phyloP scores from a whole-genome alignment of 352 stramenopile genomes.

The Globisporangium perplexum region DNA sequence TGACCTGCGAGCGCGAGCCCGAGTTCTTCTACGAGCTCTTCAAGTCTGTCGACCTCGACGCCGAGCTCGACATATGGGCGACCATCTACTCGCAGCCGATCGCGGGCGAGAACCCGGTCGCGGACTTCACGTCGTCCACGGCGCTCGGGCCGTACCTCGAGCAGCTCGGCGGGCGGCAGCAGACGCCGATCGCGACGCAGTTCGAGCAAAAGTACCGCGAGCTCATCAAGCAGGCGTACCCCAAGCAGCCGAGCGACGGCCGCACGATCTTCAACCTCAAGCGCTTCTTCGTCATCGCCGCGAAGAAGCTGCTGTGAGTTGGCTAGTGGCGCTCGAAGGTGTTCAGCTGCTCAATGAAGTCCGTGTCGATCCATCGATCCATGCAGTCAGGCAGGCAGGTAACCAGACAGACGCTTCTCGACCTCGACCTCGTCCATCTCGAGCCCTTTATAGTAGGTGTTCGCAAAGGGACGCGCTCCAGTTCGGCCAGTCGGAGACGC shows the following conservation, averaged over 20 bases:
- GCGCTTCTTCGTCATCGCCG: conserved; percentile 63
- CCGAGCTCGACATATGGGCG: conserved; percentile 56
- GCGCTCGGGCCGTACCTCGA: conserved; percentile 56
- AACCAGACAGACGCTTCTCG: too few relatives aligned
- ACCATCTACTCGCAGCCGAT: conserved; percentile 60
- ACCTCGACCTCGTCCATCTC: too few relatives aligned
- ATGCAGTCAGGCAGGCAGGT: too few relatives aligned
- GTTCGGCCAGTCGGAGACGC: too few relatives aligned
- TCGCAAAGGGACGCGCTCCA: too few relatives aligned
- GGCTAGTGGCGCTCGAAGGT: too few relatives aligned
- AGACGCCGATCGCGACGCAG: conserved; percentile 13
- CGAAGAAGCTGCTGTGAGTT: conserved; percentile 17
- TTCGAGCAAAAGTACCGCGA: conserved; percentile 58
- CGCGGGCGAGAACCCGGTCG: conserved; percentile 55
- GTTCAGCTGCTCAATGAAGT: too few relatives aligned
- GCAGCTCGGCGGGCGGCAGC: conserved; percentile 25
- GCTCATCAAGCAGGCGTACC: conserved; percentile 47
- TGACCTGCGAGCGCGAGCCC: conserved; percentile 59
- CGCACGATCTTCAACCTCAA: conserved; percentile 61
- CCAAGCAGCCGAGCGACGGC: conserved; percentile 41
- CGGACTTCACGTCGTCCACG: conserved; percentile 62
- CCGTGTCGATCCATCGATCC: too few relatives aligned
- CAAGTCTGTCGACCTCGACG: conserved; percentile 12
- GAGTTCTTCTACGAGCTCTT: conserved; percentile 73
- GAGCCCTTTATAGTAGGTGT: too few relatives aligned